A percentile compares a stretch with the other conserved stretches of the same genome.
Conservation (phyloP, 768 basidiomycete species). For the Rhizopogon roseolus region DNA sequence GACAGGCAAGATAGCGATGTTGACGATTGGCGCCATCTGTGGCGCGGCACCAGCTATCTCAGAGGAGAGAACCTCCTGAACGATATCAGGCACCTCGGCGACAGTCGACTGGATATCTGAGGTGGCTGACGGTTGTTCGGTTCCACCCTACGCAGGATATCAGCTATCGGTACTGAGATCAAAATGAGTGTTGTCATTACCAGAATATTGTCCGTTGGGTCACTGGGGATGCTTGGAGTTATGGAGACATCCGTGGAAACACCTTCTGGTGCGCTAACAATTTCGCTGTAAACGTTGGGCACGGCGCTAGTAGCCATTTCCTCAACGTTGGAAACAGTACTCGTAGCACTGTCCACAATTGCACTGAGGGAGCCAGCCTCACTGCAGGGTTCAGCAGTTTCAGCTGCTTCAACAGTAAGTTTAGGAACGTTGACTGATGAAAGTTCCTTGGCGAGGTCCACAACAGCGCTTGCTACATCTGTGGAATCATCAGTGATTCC, state of each 20-base stretch:
- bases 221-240: not conserved
- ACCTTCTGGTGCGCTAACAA: not conserved
- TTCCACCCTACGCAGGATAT: not conserved
- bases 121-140: slow-evolving; percentile 4
- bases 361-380: not conserved
- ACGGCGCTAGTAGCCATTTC: not conserved
- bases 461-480: not conserved
- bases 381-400: not conserved
- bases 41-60: slow-evolving; percentile 6
- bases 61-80: not conserved
- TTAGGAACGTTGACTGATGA: not conserved
- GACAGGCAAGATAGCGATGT: slow-evolving; percentile 36
- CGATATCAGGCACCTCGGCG: slow-evolving; percentile 1
- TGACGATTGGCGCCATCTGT: slow-evolving; percentile 26
- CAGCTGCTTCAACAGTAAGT: not conserved
- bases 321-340: not conserved
- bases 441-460: not conserved
- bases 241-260: not conserved
- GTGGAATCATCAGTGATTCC: not conserved
- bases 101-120: slow-evolving; percentile 13
- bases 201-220: not conserved
- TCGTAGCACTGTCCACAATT: not conserved
- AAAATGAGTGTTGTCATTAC: not conserved
- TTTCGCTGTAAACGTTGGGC: not conserved
- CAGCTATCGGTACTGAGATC: not conserved